These are phyloP conservation scores for Trametopsis cervina DNA, from an alignment of 768 basidiomycete species.

Conservation along the genomic window DNA sequence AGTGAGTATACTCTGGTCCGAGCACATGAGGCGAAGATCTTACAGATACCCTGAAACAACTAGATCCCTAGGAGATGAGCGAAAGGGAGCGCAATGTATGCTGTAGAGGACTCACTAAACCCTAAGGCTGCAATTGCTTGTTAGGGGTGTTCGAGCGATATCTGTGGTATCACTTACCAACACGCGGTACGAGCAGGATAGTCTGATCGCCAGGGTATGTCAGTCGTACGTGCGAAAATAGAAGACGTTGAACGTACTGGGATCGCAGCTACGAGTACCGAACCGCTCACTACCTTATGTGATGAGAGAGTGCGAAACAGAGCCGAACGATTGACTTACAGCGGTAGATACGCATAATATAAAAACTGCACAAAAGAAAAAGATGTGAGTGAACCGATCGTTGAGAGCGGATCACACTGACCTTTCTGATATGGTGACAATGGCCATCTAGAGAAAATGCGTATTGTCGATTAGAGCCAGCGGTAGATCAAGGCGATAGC, in stretches of 20 bases:
- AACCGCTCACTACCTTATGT: background rate
- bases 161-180: background rate
- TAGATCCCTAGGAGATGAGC: too few relatives aligned
- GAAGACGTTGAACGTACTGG: too few relatives aligned
- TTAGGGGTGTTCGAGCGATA: too few relatives aligned
- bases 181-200: background rate
- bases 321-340: background rate
- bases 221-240: too few relatives aligned
- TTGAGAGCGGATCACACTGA: background rate
- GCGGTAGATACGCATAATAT: background rate
- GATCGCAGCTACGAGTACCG: background rate
- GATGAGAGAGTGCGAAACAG: too few relatives aligned
- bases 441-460: background rate
- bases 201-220: too few relatives aligned
- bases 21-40: too few relatives aligned
- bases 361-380: background rate
- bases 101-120: background rate
- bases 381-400: too few relatives aligned
- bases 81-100: too few relatives aligned
- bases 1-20: too few relatives aligned
- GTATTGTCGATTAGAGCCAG: too few relatives aligned
- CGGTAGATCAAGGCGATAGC: too few relatives aligned
- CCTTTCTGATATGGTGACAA: background rate
- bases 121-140: background rate
- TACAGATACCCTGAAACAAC: background rate